Evolutionary conservation across 306 rosid species (phyloP).

Genomic region (Fagus sylvatica): DNA sequence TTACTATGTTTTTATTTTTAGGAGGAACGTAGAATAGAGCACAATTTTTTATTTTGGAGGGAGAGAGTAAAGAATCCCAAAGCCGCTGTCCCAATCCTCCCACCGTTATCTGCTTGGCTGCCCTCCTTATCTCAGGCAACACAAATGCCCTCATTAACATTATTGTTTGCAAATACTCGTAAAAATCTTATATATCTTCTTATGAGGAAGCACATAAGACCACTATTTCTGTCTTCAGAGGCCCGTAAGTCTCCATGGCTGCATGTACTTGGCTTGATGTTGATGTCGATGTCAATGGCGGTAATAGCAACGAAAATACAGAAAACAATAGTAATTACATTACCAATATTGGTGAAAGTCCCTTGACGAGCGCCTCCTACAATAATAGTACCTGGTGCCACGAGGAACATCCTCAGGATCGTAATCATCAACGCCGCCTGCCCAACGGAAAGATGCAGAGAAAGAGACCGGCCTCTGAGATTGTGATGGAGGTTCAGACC

Average conservation of each 20-base stretch:
- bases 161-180: background rate
- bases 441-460: constrained; percentile 53
- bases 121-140: constrained; percentile 4
- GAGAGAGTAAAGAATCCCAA: constrained; percentile 48
- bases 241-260: constrained; percentile 40
- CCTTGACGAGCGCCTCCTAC: no score
- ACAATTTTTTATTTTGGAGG: background rate
- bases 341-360: no score
- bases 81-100: constrained; percentile 70
- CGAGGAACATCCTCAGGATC: constrained; percentile 24
- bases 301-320: constrained; percentile 24
- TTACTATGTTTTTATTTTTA: background rate
- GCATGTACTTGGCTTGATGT: constrained; percentile 56
- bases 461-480: constrained; percentile 91
- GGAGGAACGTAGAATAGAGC: no score
- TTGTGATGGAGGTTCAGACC: constrained; percentile 72
- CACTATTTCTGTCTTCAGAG: background rate
- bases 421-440: constrained; percentile 2
- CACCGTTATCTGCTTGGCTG: constrained; percentile 81
- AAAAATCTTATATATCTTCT: background rate
- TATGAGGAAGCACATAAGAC: background rate
- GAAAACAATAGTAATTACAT: constrained; percentile 15
- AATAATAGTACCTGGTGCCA: constrained; percentile 6
- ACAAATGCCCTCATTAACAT: background rate
- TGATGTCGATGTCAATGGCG: constrained; percentile 8